Percentiles rank a stretch among this genome's conserved stretches.
Conservation (phyloP, 2,329 filamentous ascomycete species). For the Fusarium beomiforme region DNA sequence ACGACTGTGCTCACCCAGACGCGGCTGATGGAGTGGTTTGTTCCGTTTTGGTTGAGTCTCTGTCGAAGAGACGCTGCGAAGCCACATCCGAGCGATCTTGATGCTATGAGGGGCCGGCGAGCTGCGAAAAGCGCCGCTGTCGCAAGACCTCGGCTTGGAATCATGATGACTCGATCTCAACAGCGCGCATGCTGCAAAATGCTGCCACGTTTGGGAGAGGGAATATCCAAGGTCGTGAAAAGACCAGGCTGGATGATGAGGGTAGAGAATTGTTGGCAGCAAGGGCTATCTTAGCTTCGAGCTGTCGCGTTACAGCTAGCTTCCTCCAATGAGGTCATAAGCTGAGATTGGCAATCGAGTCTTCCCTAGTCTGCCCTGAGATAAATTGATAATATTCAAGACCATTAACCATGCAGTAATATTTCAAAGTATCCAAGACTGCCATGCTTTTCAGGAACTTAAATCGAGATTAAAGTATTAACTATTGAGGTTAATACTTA, state of each 20-base stretch:
- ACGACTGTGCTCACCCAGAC: slow-evolving; percentile 42
- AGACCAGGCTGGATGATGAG: neutral
- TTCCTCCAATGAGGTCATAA: slow-evolving; percentile 22
- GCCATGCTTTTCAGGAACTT: neutral
- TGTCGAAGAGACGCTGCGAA: slow-evolving; percentile 19
- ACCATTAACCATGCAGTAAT: neutral
- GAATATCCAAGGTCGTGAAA: neutral
- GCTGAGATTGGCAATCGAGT: neutral
- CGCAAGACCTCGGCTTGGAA: slow-evolving; percentile 41
- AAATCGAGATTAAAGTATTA: neutral
- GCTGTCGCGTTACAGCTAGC: slow-evolving; percentile 16
- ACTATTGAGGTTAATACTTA: neutral
- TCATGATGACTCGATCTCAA: slow-evolving; percentile 39
- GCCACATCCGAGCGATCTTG: slow-evolving; percentile 13
- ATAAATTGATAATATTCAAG: neutral
- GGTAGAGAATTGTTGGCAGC: neutral
- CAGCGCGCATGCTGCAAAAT: slow-evolving; percentile 16
- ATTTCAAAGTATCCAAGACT: neutral
- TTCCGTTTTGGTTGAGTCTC: neutral
- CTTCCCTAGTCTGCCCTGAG: neutral
- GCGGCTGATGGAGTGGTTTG: slow-evolving; percentile 18
- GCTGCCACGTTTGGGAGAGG: neutral
- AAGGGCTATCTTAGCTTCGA: slow-evolving; percentile 2
- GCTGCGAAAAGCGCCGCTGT: slow-evolving; percentile 37
- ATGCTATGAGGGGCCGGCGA: slow-evolving; percentile 32